Base-by-base conservation (phyloP, 148 eudicot species). In the Chenopodium berlandieri region DNA sequence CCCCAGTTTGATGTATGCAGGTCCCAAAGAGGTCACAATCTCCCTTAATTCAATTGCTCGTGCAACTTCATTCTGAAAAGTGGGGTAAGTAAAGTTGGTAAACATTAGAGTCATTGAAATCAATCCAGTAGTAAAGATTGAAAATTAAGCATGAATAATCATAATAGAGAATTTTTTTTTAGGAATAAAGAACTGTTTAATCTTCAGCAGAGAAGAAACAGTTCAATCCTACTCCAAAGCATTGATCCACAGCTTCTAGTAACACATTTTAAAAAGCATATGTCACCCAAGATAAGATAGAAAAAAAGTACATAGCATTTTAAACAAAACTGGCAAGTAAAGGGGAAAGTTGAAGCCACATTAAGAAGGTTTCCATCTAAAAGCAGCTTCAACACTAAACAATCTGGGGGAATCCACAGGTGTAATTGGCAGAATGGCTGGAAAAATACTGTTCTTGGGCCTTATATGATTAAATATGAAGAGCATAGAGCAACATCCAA, bases 11-110 rank as follows among this genome's bases (percentile, higher is more conserved):
- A 96, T 94, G 81, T 96, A 96, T 88, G 99, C 98, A 71, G 99
- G 99, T 79, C 99, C 99, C 92, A 96, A 87, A 75, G 99, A 96
- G 71, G 99, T 96, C 71, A 96, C 99, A 52, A 96, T 96, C 77
- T 96, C 98, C 88, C 99, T 86, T 80, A 96, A 75, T 84, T 96
- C 99, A 85, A 96, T 94, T n/a, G 99, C 99, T 75, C 99, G 92
- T 78, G 97, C 89, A 76, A 96, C 97, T 89, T 96, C 99, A 86
- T 96, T 96, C 99, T 96, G 85, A 82, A 60, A 34, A 78, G 14
- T 70, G 17, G 31, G 77, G 56, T 58, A 64, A 74, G 37, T 34
- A 34, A 34, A 34, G 37, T 34, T 34, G 37, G 37, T 31, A 32
- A 73, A 52, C 13, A 67, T 73, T 68, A 65, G 76, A 52, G 65